Conservation (phyloP, 345 rosid species). For the Moringa oleifera region DNA sequence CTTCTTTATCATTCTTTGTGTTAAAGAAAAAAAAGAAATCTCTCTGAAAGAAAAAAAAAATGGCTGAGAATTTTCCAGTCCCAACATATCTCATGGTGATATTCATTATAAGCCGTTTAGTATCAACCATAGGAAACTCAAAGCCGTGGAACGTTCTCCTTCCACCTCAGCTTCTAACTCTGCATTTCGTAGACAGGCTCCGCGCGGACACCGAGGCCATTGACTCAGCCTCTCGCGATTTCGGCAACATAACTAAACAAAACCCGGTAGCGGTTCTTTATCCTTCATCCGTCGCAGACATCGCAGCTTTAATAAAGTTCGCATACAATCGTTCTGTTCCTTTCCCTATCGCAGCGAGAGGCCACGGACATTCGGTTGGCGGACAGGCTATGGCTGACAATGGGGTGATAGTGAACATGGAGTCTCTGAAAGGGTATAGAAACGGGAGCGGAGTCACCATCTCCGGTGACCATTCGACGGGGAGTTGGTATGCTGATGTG, state of each 20-base stretch:
- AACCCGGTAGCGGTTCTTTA: constrained; percentile 60
- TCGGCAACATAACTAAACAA: constrained; percentile 46
- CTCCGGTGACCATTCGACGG: constrained; percentile 11
- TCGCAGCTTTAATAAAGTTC: constrained; percentile 35
- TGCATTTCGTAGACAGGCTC: constrained; percentile 24
- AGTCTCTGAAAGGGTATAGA: constrained; percentile 25
- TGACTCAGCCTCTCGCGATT: constrained; percentile 49
- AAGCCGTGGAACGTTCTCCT: constrained; percentile 12
- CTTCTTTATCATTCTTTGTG: too few species aligned
- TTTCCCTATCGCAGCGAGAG: constrained; percentile 65
- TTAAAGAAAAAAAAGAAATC: too few species aligned
- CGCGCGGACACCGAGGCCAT: constrained; percentile 37
- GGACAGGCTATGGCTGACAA: constrained; percentile 74
- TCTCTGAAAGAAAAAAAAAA: constrained; percentile 10
- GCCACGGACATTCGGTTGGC: constrained; percentile 60
- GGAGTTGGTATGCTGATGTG: constrained; percentile 55
- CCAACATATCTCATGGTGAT: constrained; percentile 20
- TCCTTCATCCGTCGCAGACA: constrained; percentile 54
- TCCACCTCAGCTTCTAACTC: constrained; percentile 16
- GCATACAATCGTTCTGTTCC: constrained; percentile 31
- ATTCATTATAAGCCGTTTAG: constrained; percentile 24
- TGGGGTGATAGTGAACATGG: constrained; percentile 79
- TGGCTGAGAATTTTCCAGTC: constrained; percentile 23
- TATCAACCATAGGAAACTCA: constrained; percentile 23
- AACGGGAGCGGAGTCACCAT: constrained; percentile 23